Evolutionary conservation across 108 stramenopile species (phyloP).

Genomic region (Skeletonema grethae): DNA sequence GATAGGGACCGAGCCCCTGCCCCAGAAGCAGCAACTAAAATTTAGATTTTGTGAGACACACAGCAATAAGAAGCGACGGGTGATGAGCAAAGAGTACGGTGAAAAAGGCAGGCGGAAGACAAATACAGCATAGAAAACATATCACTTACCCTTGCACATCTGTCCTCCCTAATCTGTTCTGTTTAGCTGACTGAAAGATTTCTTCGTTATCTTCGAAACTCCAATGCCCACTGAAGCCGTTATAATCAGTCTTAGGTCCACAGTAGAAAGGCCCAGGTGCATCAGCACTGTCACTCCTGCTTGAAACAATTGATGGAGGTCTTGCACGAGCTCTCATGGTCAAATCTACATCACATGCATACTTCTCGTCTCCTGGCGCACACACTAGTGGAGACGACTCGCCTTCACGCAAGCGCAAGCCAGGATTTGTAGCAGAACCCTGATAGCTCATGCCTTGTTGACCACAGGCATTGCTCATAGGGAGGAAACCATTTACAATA

Average conservation of each 20-base stretch:
- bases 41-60: too few relatives aligned
- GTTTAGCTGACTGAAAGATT: slow-evolving; percentile 4
- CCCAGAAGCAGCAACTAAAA: slow-evolving; percentile 58
- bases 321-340: slow-evolving; percentile 1
- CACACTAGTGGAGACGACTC: not conserved
- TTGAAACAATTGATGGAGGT: not conserved
- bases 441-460: slow-evolving; percentile 36
- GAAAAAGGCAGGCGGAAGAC: not conserved
- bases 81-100: not conserved
- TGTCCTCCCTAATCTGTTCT: slow-evolving; percentile 18
- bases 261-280: slow-evolving; percentile 22
- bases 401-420: not conserved
- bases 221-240: slow-evolving; percentile 31
- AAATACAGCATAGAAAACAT: not conserved
- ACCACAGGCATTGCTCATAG: slow-evolving; percentile 36
- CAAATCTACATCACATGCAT: slow-evolving; percentile 40
- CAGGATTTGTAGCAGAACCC: slow-evolving; percentile 2
- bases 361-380: slow-evolving; percentile 15
- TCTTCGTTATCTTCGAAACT: slow-evolving; percentile 16
- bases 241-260: slow-evolving; percentile 22
- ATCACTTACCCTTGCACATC: slow-evolving; percentile 44
- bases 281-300: not conserved
- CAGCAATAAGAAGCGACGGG: not conserved
- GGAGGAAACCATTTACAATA: slow-evolving; percentile 22
- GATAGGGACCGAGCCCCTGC: slow-evolving; percentile 41